Evolutionary conservation across 1,284 basidiomycete species (phyloP), one percentile per base, ranked within the genome.

Genomic region (Tylopilus orsonianus): DNA sequence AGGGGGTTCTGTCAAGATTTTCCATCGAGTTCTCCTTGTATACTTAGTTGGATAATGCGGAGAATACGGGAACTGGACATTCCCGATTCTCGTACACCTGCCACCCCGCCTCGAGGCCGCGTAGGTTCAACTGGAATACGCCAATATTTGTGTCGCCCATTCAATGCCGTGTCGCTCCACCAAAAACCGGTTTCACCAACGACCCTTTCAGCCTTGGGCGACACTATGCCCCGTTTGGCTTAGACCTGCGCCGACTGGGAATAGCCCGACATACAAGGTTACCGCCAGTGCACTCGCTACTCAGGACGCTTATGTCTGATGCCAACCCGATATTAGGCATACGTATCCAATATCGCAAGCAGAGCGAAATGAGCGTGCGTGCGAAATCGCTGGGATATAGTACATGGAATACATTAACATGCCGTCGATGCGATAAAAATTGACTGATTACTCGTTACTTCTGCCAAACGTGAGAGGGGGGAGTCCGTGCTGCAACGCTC

Each of bases 31-130:
- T 42, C 24, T 44, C 33, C 30, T 56, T 54, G 56, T 58, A 52
- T 62, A 62, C 62, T 48, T 55, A 64, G 62, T 54, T 41, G 57
- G 57, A 52, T 64, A 66, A 54, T 60, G 55, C 62, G 55, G 59
- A 64, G 46, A 52, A 57, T n/a, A n/a, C n/a, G n/a, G n/a, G n/a
- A n/a, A n/a, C n/a, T n/a, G n/a, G n/a, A n/a, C n/a, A n/a, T n/a
- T n/a, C n/a, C n/a, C n/a, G n/a, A 14, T 8, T 53, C 36, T 53
- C 52, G 51, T 51, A 51, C 49, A 54, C 48, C 56, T 47, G 29
- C 22, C n/a, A n/a, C 18, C 9, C 35, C n/a, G 64, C 64, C 61
- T 66, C 66, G 66, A 64, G 66, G 58, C 51, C 30, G 40, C 33
- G 12, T 19, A 14, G 10, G n/a, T n/a, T n/a, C n/a, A n/a, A n/a